A percentile compares a stretch with the other conserved stretches of the same genome.
These are phyloP conservation scores for Claviceps cyperi DNA, from an alignment of 2,329 filamentous ascomycete genomes.

Conservation along the genomic window DNA sequence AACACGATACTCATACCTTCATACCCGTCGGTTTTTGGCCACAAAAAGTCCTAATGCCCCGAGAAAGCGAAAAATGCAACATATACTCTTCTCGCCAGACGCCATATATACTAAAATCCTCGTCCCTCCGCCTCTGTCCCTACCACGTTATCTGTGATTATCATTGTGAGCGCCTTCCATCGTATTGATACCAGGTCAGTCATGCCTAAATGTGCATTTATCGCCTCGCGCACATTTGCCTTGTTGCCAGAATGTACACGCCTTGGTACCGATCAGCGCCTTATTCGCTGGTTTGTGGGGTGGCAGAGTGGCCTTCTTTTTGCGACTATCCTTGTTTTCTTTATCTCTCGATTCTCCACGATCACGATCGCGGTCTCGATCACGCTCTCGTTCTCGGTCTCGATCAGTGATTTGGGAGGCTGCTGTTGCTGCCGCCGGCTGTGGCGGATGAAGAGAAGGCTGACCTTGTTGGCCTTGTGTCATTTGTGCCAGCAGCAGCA, in stretches of 20 bases:
- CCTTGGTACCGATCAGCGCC: constrained; percentile 48
- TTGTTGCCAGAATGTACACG: constrained; percentile 56
- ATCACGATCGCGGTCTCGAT: constrained; percentile 20
- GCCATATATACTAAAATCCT: constrained; percentile 2
- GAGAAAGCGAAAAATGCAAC: background rate
- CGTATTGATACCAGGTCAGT: constrained; percentile 19
- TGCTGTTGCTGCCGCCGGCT: constrained; percentile 4
- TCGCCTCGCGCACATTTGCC: constrained; percentile 61
- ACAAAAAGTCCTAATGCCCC: background rate
- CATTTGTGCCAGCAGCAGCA: constrained; percentile 24
- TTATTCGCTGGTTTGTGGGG: constrained; percentile 35
- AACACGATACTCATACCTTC: background rate
- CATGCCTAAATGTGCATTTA: constrained; percentile 60
- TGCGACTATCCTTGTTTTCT: constrained; percentile 23
- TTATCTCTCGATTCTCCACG: constrained; percentile 18
- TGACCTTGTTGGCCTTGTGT: constrained; percentile 18
- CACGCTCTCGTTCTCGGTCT: constrained; percentile 2
- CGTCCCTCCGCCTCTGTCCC: background rate
- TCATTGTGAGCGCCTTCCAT: background rate
- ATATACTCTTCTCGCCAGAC: background rate
- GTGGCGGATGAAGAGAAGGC: constrained; percentile 8
- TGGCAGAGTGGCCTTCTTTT: constrained; percentile 26
- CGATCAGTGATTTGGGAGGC: constrained; percentile 2
- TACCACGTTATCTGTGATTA: background rate
- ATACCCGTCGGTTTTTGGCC: background rate